phyloP scores from a whole-genome alignment of 2,329 filamentous ascomycete genomes.

The Apiospora hydei region DNA sequence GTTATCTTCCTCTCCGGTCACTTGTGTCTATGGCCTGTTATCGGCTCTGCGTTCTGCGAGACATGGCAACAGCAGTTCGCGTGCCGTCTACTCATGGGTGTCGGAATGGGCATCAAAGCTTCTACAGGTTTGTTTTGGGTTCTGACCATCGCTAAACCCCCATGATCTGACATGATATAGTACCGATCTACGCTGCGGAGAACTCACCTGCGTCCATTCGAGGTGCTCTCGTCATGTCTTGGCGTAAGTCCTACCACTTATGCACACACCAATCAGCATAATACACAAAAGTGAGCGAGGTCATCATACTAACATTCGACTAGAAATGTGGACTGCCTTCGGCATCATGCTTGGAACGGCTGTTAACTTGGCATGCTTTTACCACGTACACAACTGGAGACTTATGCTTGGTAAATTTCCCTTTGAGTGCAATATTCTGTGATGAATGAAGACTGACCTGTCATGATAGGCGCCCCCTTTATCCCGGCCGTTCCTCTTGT shows the following conservation, averaged over 20 bases:
- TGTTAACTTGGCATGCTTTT: conserved; percentile 61
- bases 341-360: conserved; percentile 68
- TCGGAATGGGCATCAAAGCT: conserved; percentile 80
- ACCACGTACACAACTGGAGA: conserved; percentile 45
- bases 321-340: conserved; percentile 67
- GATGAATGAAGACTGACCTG: neutral
- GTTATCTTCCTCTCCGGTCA: conserved; percentile 80
- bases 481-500: conserved; percentile 65
- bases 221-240: conserved; percentile 82
- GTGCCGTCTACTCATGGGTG: conserved; percentile 75
- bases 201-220: conserved; percentile 73
- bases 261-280: conserved; percentile 27
- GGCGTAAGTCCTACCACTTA: conserved; percentile 53
- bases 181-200: conserved; percentile 80
- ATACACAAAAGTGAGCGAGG: conserved; percentile 28
- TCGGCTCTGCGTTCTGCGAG: conserved; percentile 75
- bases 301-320: conserved; percentile 31
- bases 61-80: conserved; percentile 76
- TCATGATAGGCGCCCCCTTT: conserved; percentile 67
- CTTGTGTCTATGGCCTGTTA: conserved; percentile 73
- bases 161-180: conserved; percentile 39
- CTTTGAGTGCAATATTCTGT: neutral
- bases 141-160: conserved; percentile 41
- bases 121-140: conserved; percentile 56
- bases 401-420: conserved; percentile 43